These are phyloP conservation scores for Mallotus nudiflorus DNA, from an alignment of 345 rosid genomes.

Conservation along the genomic window DNA sequence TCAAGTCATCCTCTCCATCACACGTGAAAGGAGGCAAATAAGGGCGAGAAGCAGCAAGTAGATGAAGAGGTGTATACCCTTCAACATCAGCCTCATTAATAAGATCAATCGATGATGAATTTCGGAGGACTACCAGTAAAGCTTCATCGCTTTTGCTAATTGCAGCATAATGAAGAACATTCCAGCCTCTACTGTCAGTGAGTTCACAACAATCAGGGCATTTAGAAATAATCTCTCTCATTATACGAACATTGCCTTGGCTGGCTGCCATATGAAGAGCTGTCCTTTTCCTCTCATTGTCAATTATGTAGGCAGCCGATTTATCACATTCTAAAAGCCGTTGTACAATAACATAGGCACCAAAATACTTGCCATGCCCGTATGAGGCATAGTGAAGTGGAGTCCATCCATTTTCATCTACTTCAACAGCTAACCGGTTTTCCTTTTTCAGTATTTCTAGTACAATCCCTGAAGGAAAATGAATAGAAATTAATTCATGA, in stretches of 20 bases:
- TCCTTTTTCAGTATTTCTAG: background rate
- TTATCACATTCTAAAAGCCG: slow-evolving; percentile 1
- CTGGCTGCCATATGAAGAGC: slow-evolving; percentile 24
- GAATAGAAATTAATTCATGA: background rate
- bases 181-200: slow-evolving; percentile 16
- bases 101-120: slow-evolving; percentile 8
- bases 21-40: background rate
- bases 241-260: background rate
- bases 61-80: slow-evolving; percentile 15
- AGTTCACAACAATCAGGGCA: slow-evolving; percentile 24
- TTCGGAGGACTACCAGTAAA: background rate
- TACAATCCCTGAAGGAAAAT: background rate
- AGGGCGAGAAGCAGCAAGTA: slow-evolving; percentile 10
- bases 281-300: background rate
- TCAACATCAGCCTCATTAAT: background rate
- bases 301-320: slow-evolving; percentile 8
- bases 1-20: slow-evolving; percentile 6
- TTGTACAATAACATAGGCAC: background rate
- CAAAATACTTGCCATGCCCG: background rate
- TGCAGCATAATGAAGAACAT: slow-evolving; percentile 23
- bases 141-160: background rate
- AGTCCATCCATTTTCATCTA: slow-evolving; percentile 12
- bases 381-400: slow-evolving; percentile 28
- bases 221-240: slow-evolving; percentile 5
- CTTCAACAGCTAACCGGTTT: background rate